Base-by-base conservation (phyloP, 805 yeast genomes). In the Sugiyamaella marilandica region DNA sequence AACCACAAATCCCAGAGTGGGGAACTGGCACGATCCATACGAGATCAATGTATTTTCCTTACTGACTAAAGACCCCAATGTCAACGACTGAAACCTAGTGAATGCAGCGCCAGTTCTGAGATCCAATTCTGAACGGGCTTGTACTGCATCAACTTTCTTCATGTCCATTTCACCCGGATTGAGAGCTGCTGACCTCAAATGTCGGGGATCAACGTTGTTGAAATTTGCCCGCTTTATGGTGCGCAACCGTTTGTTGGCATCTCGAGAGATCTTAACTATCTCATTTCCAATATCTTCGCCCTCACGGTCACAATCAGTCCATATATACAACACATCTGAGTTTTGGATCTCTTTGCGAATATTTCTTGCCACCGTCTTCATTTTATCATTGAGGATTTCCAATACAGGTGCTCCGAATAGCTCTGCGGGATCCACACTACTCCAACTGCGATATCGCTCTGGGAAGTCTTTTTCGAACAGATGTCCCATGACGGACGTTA, bases 281-380 rank as follows among this genome's bases (percentile, higher is more conserved):
- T 91, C 96, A 71, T 76, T 81, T 0, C 97, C 98, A 52, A 91
- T 91, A 67, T 82, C 85, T 66, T 91, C 98, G 1, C 98, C 98
- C 66, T 91, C 98, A 35, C 97, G 74, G 75, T 91, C 98, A 70
- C 99, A 94, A 76, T 94, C 99, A 0, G 99, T 94, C 98, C 99
- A 94, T 7, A 94, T 88, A 87, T 89, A 87, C 51, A 94, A 70
- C 37, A 72, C 71, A 49, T 81, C 79, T 4, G 87, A 79, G 16
- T 62, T 63, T 39, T 83, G 66, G 3, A 90, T 86, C 63, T 89
- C 89, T 2, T 67, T 67, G 31, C 77, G 67, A 47, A 94, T 88
- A 64, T 92, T 94, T 10, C 73, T 69, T 2, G 84, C 84, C 19
- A 89, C 76, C 32, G 70, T 72, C 53, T 59, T 60, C 53, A 75